Evolutionary conservation across 2,329 filamentous ascomycete species (phyloP).

Genomic region (Sarocladium brachiariae): DNA sequence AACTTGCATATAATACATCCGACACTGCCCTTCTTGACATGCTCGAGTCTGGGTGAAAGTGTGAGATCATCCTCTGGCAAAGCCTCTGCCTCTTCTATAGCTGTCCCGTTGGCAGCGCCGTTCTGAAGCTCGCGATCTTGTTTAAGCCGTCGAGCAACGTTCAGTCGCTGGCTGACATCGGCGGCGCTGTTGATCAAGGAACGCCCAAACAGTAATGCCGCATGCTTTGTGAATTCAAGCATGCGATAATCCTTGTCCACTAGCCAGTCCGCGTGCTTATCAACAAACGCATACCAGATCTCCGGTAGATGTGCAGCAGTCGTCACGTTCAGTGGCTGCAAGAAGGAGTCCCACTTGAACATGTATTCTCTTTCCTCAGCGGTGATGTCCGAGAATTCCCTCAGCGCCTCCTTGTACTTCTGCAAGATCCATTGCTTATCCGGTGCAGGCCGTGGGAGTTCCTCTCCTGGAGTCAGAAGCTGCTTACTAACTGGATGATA

Average conservation of each 20-base stretch:
- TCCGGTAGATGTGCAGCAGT: conserved; percentile 45
- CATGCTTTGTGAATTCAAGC: conserved; percentile 49
- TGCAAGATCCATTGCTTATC: conserved; percentile 51
- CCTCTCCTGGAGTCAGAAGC: conserved; percentile 39
- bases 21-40: conserved; percentile 34
- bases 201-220: not conserved
- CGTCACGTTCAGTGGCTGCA: conserved; percentile 43
- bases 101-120: not conserved
- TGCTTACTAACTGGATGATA: conserved; percentile 52
- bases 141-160: not conserved
- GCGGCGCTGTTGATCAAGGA: conserved; percentile 5
- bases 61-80: not conserved
- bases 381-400: conserved; percentile 50
- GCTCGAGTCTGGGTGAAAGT: conserved; percentile 23
- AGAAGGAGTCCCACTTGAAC: conserved; percentile 50
- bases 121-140: not conserved
- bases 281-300: conserved; percentile 45
- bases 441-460: conserved; percentile 35
- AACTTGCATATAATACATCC: conserved; percentile 43
- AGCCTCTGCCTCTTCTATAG: conserved; percentile 6
- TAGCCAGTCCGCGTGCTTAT: conserved; percentile 46
- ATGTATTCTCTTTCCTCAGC: conserved; percentile 51
- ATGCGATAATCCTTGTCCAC: conserved; percentile 38
- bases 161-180: not conserved
- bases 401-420: conserved; percentile 51